Percentiles rank a stretch among this genome's conserved stretches.
phyloP scores from a whole-genome alignment of 176 grass and related monocot species.

The Raddia distichophylla region DNA sequence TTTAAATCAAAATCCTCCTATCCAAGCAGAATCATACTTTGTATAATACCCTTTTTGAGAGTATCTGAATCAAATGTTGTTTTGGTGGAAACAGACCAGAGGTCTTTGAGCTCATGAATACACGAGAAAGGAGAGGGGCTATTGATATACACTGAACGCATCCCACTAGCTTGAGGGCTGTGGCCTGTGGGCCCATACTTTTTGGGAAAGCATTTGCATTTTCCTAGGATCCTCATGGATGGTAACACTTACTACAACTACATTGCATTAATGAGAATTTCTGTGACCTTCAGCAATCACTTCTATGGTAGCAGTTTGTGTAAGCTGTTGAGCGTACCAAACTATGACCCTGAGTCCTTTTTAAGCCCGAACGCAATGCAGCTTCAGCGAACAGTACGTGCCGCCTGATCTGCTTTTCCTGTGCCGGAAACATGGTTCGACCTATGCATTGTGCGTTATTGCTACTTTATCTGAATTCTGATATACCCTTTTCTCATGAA shows the following conservation, averaged over 20 bases:
- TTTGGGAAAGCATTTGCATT: not conserved
- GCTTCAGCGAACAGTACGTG: not conserved
- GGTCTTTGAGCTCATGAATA: not conserved
- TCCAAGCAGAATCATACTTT: not conserved
- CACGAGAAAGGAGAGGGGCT: not conserved
- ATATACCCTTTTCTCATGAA: not conserved
- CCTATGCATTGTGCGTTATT: not conserved
- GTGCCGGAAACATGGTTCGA: not conserved
- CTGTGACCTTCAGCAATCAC: not conserved
- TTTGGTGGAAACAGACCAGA: not conserved
- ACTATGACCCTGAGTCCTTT: not conserved
- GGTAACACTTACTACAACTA: not conserved
- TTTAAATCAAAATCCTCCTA: conserved; percentile 1
- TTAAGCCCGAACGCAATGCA: conserved; percentile 2
- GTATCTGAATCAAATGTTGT: not conserved
- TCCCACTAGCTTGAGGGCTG: not conserved
- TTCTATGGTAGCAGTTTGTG: conserved; percentile 1
- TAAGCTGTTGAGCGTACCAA: not conserved
- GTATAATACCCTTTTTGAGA: conserved; percentile 15
- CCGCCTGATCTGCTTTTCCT: not conserved
- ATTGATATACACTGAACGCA: not conserved
- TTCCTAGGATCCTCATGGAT: not conserved
- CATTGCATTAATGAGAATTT: not conserved
- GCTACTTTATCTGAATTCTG: not conserved
- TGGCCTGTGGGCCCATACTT: not conserved